A percentile compares a stretch with the other conserved stretches of the same genome.
Evolutionary conservation across 768 basidiomycete species (phyloP).

Genomic region (Cyclocybe cylindracea): DNA sequence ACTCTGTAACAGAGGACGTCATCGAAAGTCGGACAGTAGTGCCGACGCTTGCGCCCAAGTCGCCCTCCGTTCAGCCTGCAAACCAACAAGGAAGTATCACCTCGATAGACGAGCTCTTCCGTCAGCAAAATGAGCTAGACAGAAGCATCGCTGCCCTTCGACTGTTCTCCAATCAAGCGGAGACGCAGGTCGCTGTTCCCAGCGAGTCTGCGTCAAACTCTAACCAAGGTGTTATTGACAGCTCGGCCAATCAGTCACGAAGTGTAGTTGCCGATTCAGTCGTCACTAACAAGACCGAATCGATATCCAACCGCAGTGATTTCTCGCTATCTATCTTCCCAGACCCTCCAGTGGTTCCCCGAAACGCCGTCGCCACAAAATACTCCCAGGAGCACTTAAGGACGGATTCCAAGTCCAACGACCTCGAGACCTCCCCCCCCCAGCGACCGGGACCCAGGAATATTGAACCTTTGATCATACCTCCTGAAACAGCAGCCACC

Average conservation of each 20-base stretch:
- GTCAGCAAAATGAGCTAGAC: slow-evolving; percentile 66
- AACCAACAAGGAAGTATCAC: slow-evolving; percentile 26
- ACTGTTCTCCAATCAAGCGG: slow-evolving; percentile 35
- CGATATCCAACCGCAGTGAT: slow-evolving; percentile 44
- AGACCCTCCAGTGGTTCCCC: slow-evolving; percentile 45
- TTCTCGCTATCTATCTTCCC: slow-evolving; percentile 76
- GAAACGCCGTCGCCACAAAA: slow-evolving; percentile 3
- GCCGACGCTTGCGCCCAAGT: neutral
- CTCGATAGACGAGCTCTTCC: slow-evolving; percentile 54
- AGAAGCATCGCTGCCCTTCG: slow-evolving; percentile 61
- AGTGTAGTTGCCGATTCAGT: slow-evolving; percentile 18
- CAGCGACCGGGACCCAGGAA: too few species aligned
- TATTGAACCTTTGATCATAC: too few species aligned
- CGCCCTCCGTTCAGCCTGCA: slow-evolving; percentile 11
- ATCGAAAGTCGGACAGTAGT: too few species aligned
- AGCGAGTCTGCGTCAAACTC: neutral
- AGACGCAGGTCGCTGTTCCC: neutral
- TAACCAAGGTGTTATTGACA: neutral
- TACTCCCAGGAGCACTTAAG: neutral
- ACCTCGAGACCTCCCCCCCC: too few species aligned
- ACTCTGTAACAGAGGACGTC: too few species aligned
- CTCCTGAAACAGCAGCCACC: slow-evolving; percentile 1
- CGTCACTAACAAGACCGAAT: slow-evolving; percentile 27
- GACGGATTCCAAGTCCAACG: neutral
- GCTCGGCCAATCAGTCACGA: slow-evolving; percentile 8